Conservation (phyloP, 176 grass and related monocot species). For the Neostapfia colusana region DNA sequence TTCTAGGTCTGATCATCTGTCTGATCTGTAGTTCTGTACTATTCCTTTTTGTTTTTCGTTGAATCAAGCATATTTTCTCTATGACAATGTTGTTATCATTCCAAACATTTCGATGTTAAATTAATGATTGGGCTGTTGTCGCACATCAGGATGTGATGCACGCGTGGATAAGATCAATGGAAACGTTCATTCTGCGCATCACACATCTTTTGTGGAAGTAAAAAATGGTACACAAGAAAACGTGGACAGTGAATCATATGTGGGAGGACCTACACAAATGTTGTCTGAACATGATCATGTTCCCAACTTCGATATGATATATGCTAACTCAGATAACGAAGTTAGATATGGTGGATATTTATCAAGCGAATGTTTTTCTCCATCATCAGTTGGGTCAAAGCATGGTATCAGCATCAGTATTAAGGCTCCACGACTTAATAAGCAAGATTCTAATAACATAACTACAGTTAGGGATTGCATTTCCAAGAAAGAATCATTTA, state of each 20-base stretch:
- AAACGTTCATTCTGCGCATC: conserved; percentile 35
- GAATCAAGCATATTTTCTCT: no score
- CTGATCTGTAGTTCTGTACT: no score
- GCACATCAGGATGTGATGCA: conserved; percentile 29
- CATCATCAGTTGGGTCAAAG: neutral
- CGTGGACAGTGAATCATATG: neutral
- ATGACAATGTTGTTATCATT: conserved; percentile 5
- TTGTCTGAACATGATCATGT: neutral
- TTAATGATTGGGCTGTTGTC: conserved; percentile 27
- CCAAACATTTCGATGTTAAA: neutral
- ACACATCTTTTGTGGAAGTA: conserved; percentile 27
- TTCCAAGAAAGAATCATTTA: neutral
- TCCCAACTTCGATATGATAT: neutral
- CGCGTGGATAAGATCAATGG: conserved; percentile 20
- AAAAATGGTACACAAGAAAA: conserved; percentile 17
- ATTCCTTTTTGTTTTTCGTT: no score
- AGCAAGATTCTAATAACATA: conserved; percentile 18
- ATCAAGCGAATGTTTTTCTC: conserved; percentile 6
- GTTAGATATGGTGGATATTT: neutral
- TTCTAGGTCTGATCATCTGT: no score
- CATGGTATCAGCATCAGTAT: neutral
- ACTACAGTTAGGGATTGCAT: conserved; percentile 6
- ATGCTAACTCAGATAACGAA: conserved; percentile 24
- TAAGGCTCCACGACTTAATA: conserved; percentile 11
- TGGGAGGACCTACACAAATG: neutral